A percentile compares a stretch with the other conserved stretches of the same genome.
These are phyloP conservation scores for Salvia splendens DNA, from an alignment of 257 asterid genomes.

Conservation along the genomic window DNA sequence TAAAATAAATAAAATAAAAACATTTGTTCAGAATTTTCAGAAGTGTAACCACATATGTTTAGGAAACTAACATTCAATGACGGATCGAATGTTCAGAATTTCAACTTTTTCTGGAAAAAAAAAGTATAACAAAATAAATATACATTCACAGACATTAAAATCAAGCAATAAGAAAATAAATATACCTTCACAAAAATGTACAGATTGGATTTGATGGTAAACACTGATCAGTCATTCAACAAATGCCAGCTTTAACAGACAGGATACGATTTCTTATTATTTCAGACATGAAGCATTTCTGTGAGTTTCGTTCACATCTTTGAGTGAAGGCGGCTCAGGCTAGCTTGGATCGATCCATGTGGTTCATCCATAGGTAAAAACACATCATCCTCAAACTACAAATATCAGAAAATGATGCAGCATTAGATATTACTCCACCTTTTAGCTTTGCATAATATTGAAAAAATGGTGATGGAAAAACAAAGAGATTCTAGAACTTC, in stretches of 20 bases:
- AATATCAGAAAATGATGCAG: slow-evolving; percentile 15
- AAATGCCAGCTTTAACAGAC: slow-evolving; percentile 11
- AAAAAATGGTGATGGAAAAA: neutral
- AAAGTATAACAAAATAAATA: too few species aligned
- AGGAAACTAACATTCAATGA: too few species aligned
- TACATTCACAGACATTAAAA: too few species aligned
- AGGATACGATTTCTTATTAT: slow-evolving; percentile 16
- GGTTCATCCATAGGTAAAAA: slow-evolving; percentile 93
- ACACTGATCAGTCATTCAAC: neutral
- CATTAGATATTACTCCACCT: slow-evolving; percentile 15
- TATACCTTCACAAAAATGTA: neutral
- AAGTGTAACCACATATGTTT: too few species aligned
- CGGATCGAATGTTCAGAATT: too few species aligned
- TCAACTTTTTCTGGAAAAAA: too few species aligned
- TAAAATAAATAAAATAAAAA: too few species aligned
- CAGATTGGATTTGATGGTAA: neutral
- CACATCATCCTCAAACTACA: slow-evolving; percentile 90
- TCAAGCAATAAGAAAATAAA: neutral
- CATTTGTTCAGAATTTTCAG: too few species aligned
- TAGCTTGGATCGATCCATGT: slow-evolving; percentile 92
- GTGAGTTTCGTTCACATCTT: slow-evolving; percentile 65
- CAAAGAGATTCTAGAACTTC: neutral
- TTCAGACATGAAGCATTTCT: neutral
- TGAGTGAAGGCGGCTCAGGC: slow-evolving; percentile 68
- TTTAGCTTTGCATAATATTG: neutral